Evolutionary conservation across 371 early-diverging fungal genomes (phyloP).

Genomic region (Smittium mucronatum): DNA sequence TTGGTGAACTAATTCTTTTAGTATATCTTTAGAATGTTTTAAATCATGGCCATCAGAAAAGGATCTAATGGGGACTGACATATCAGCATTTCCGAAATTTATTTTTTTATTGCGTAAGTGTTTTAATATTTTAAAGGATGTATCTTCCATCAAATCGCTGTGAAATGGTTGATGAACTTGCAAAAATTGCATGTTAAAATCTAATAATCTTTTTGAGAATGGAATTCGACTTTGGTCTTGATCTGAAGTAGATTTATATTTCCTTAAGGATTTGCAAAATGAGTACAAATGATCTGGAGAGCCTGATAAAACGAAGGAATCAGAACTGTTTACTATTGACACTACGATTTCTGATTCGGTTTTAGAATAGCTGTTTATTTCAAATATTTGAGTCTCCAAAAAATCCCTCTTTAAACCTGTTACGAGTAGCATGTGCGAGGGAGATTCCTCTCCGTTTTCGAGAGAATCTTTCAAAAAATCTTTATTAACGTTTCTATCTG

Average conservation of each 20-base stretch:
- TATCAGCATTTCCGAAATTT: constrained; percentile 30
- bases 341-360: not conserved
- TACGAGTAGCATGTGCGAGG: constrained; percentile 78
- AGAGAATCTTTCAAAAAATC: constrained; percentile 55
- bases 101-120: constrained; percentile 26
- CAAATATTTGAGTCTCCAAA: constrained; percentile 53
- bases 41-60: constrained; percentile 46
- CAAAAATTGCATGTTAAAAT: constrained; percentile 61
- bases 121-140: constrained; percentile 24
- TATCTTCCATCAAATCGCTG: constrained; percentile 43
- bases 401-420: constrained; percentile 49
- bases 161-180: constrained; percentile 77
- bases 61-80: constrained; percentile 61
- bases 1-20: constrained; percentile 48
- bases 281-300: not conserved
- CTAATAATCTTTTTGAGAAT: constrained; percentile 54
- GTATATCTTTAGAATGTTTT: constrained; percentile 15
- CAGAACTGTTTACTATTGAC: not conserved
- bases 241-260: constrained; percentile 51
- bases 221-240: constrained; percentile 68
- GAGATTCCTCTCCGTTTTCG: constrained; percentile 65
- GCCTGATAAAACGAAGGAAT: not conserved
- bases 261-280: not conserved
- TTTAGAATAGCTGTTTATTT: constrained; percentile 57
- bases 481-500: constrained; percentile 63